Evolutionary conservation across 345 rosid genomes (phyloP), one percentile per base, ranked within the genome.

Genomic region (Gossypium anomalum): DNA sequence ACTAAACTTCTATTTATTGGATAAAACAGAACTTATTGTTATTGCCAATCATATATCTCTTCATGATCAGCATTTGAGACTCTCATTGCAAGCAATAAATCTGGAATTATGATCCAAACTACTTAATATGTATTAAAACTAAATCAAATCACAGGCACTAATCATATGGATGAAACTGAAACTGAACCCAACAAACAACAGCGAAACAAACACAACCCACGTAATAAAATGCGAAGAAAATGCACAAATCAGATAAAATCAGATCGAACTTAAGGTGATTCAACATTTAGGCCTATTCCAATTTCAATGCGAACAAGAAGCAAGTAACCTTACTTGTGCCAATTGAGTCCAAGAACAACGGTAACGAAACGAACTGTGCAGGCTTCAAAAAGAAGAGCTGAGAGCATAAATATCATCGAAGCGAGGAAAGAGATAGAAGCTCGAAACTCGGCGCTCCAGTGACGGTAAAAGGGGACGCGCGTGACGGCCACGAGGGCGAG

Each of bases 321-420:
- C 43, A 58, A 22, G 63, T 58, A 4, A 65, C 11, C 76, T 8
- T 84, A 93, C 97, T 89, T 78, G 83, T 95, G 96, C 97, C 99
- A 91, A 78, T 91, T 96, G 43, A 90, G 87, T 82, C 98, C 98
- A 58, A 93, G 98, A 65, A 93, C 94, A 51, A 93, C 94, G 11
- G 99, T 90, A 76, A 86, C 89, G 72, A 83, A 93, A 80, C 99
- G 94, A 19, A 95, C 99, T 60, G 89, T 87, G 60, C 91, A 85
- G 79, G 93, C 92, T 65, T 95, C 99, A 60, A 85, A 87, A 75
- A 95, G 94, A 51, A 95, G 86, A 74, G 92, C 83, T 10, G 81
- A 69, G 60, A 93, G 98, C 96, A 93, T 68, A 79, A 95, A 90
- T 56, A 90, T 8, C 81, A 93, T 81, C 23, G 98, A 95, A 20